Base-by-base conservation (phyloP, 805 yeast species). In the Wickerhamiella sorbophila region DNA sequence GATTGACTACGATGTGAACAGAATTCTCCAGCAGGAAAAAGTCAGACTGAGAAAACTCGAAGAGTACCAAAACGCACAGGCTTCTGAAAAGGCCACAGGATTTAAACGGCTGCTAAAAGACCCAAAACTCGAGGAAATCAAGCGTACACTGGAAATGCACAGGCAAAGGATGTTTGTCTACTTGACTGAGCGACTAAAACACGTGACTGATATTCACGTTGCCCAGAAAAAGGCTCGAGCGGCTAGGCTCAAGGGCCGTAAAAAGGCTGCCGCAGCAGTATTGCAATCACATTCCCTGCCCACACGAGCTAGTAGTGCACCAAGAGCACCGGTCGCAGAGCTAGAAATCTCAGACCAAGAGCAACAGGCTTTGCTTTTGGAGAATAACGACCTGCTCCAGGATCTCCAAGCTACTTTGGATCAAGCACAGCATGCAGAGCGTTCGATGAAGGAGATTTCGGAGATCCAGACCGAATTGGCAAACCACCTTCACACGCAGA, bases 381-480 rank as follows among this genome's bases (percentile, higher is more conserved):
- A 64, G 42, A 63, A 62, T 41, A 51, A 49, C 31, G 61, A 53
- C 9, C 52, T 64, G 17, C 52, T 64, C 5, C 59, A 60, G 9
- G 64, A 61, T 36, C 56, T 64, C 32, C 58, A 56, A 38, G 52
- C 54, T 15, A 54, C 60, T 8, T 54, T 61, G 16, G 58, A 55
- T 34, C 59, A 62, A 44, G 66, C 65, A 3, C 52, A 55, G 33
- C 52, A 51, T 31, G 67, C 67, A 2, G 69, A 64, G 47, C 54
- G 52, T 48, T 59, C 66, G 21, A 53, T 64, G 49, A 51, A 52
- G 17, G 95, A 84, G 53, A 78, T 87, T 34, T 71, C 86, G 1
- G 72, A 77, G 42, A 59, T 87, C 47, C 88, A 86, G 53, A 67
- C 77, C 19, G 91, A 83, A 53, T 65, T 86, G 41, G 70, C 83